A percentile compares a stretch with the other conserved stretches of the same genome.
phyloP scores from a whole-genome alignment of 2,329 filamentous ascomycete species.

The Aspergillus persii region DNA sequence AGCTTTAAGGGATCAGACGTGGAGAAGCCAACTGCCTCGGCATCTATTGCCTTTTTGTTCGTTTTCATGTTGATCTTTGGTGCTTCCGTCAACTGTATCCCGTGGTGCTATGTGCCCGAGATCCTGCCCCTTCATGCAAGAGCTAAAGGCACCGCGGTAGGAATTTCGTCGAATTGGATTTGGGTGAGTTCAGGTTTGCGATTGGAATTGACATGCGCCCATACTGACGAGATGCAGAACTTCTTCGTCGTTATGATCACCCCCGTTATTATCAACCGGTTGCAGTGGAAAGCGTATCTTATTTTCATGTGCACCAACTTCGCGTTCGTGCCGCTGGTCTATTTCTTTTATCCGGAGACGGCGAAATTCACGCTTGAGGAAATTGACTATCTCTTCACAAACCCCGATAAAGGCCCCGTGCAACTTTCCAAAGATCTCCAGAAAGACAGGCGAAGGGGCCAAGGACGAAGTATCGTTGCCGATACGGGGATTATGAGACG shows the following conservation, averaged over 20 bases:
- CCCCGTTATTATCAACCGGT: conserved; percentile 31
- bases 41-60: conserved; percentile 52
- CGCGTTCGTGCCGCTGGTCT: conserved; percentile 38
- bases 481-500: conserved; percentile 4
- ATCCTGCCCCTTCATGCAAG: conserved; percentile 51
- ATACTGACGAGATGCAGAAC: conserved; percentile 27
- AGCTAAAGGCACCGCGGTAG: conserved; percentile 47
- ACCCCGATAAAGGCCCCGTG: conserved; percentile 15
- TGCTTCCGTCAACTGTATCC: conserved; percentile 47
- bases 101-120: conserved; percentile 52
- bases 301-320: conserved; percentile 38
- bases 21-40: conserved; percentile 38
- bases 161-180: conserved; percentile 46
- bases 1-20: conserved; percentile 43
- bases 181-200: conserved; percentile 23
- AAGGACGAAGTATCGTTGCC: conserved; percentile 6
- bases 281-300: conserved; percentile 36
- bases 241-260: conserved; percentile 45
- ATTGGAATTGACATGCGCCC: too few species aligned
- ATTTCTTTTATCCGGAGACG: conserved; percentile 47
- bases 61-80: conserved; percentile 44
- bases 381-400: conserved; percentile 42
- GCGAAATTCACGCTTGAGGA: conserved; percentile 43
- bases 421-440: conserved; percentile 18
- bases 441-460: conserved; percentile 15